Evolutionary conservation across 2,329 filamentous ascomycete genomes (phyloP).

Genomic region (Atkinsonella texensis): DNA sequence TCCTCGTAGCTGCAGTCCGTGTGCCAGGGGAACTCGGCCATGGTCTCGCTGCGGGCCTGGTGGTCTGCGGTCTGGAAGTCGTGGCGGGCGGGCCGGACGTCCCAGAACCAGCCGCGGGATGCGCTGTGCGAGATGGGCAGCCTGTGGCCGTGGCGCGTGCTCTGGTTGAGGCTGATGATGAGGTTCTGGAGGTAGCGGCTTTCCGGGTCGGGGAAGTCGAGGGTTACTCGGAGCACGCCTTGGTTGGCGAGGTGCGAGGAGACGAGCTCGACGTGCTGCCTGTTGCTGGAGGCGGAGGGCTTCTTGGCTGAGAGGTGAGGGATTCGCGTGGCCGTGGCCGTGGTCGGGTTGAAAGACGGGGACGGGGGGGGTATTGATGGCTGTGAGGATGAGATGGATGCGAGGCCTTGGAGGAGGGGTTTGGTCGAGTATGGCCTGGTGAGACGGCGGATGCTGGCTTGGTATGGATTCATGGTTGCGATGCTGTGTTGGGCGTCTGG

Average conservation of each 20-base stretch:
- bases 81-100: constrained; percentile 21
- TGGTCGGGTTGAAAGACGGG: not conserved
- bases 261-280: not conserved
- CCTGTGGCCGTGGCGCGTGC: constrained; percentile 20
- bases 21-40: constrained; percentile 30
- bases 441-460: too few relatives aligned
- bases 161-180: constrained; percentile 20
- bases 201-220: not conserved
- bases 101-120: constrained; percentile 31
- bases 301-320: not conserved
- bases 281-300: not conserved
- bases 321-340: not conserved
- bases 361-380: too few relatives aligned
- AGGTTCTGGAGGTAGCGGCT: constrained; percentile 24
- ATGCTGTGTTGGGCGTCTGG: too few relatives aligned
- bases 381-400: too few relatives aligned
- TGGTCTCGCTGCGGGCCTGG: constrained; percentile 29
- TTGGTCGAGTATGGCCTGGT: too few relatives aligned
- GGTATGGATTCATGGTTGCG: too few relatives aligned
- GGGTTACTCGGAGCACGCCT: not conserved
- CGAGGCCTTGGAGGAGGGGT: too few relatives aligned
- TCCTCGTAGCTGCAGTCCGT: constrained; percentile 32
- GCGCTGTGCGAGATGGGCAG: constrained; percentile 30
- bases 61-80: constrained; percentile 18
- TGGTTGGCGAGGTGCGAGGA: not conserved